Evolutionary conservation across 2,329 filamentous ascomycete genomes (phyloP), one percentile per base, ranked within the genome.

Genomic region (Ceratocystis colombiana): DNA sequence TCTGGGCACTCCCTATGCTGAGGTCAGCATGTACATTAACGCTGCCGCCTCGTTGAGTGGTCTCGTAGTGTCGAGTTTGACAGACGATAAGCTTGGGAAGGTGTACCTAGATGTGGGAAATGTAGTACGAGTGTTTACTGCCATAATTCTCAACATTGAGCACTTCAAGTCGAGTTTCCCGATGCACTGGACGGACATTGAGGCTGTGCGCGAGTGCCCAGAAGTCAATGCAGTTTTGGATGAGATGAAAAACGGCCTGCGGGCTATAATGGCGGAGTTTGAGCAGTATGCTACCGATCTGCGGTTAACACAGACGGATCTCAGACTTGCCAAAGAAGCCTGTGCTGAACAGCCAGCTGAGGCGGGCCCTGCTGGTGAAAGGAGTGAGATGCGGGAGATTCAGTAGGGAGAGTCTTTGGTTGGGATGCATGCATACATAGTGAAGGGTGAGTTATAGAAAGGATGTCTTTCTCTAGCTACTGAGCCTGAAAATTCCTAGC

Each of bases 21-120:
- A 88, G 72, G 77, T 84, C 1, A 83, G 83, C 37, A 77, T 88
- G 17, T 87, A 90, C 70, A 76, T 88, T 63, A 85, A 93, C 72
- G 88, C 89, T 1, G 80, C 86, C n/a, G 84, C 85, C 68, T 83
- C 87, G 0, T 77, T 94, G 48, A 84, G 84, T 12, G 80, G 82
- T 62, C 79, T 97, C 33, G 83, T 89, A 0, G 82, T 90, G 3
- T 82, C 83, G 69, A 93, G 88, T 74, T 76, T 96, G 65, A 78
- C 79, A 2, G 92, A 97, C 74, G 93, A 97, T 73, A 82, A 82
- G 61, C 94, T 86, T 72, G 93, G 93, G 15, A 88, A 89, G 70
- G 93, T 95, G n/a, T 88, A 95, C 70, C 81, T 85, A 55, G 89
- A 94, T 69, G 85, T 97, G 1, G 84, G 88, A 0, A 77, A 77